Conservation (phyloP, 805 yeast genomes). For the Candida boidinii region DNA sequence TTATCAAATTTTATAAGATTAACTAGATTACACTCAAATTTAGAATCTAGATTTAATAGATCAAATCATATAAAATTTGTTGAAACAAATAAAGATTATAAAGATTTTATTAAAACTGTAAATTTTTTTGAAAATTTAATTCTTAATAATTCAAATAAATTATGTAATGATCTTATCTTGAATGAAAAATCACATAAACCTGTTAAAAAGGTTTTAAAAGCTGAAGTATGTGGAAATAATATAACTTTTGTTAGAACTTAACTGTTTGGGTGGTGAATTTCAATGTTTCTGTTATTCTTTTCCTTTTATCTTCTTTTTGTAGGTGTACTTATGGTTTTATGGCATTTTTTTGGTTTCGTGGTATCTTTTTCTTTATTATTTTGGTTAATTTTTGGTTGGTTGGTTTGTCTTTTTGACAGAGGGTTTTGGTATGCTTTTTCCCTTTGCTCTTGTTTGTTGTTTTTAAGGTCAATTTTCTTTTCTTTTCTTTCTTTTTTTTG, state of each 20-base stretch:
- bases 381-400: neutral
- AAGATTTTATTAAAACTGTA: conserved; percentile 1
- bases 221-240: neutral
- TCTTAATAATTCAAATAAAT: conserved; percentile 9
- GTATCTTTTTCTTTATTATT: neutral
- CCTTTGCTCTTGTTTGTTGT: neutral
- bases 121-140: neutral
- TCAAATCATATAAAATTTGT: too few relatives aligned
- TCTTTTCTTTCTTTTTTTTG: neutral
- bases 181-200: too few relatives aligned
- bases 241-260: neutral
- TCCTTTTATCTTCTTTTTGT: too few relatives aligned
- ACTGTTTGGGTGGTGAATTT: too few relatives aligned
- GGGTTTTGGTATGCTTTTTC: too few relatives aligned
- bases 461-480: neutral
- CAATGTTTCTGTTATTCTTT: too few relatives aligned
- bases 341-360: too few relatives aligned
- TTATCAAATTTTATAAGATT: neutral
- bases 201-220: too few relatives aligned
- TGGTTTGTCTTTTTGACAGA: conserved; percentile 2
- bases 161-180: too few relatives aligned
- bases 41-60: too few relatives aligned
- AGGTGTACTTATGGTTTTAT: too few relatives aligned
- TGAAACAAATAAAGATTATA: neutral
- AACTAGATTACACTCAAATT: neutral